A percentile compares a stretch with the other conserved stretches of the same genome.
These are phyloP conservation scores for Peniophora sp. DNA, from an alignment of 1,284 basidiomycete species.

Conservation along the genomic window DNA sequence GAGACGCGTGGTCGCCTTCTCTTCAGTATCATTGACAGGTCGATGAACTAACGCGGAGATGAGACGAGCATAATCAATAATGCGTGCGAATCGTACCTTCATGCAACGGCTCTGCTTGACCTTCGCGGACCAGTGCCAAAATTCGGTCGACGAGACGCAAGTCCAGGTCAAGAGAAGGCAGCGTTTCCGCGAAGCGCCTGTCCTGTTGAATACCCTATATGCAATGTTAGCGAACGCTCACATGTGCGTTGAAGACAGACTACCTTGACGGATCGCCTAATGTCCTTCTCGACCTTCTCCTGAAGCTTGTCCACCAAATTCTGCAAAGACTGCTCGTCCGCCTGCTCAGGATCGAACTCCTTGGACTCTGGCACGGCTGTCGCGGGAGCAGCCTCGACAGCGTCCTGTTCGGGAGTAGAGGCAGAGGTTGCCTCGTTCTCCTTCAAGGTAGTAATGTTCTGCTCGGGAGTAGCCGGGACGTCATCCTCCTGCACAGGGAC, in stretches of 20 bases:
- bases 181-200: conserved; percentile 61
- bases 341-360: conserved; percentile 30
- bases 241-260: conserved; percentile 2
- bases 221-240: neutral
- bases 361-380: conserved; percentile 12
- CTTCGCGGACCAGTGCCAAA: conserved; percentile 40
- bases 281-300: conserved; percentile 87
- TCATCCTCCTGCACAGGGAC: conserved; percentile 23
- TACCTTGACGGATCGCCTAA: conserved; percentile 59
- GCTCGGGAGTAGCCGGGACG: conserved; percentile 5
- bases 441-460: neutral
- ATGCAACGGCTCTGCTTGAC: conserved; percentile 20
- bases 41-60: conserved; percentile 24
- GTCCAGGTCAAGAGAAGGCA: conserved; percentile 64
- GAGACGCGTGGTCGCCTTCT: conserved; percentile 67
- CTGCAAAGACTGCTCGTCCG: conserved; percentile 54
- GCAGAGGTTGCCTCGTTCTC: conserved; percentile 3
- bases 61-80: neutral
- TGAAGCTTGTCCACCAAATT: conserved; percentile 74
- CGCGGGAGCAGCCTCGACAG: conserved; percentile 17
- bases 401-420: neutral
- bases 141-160: conserved; percentile 50
- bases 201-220: conserved; percentile 81
- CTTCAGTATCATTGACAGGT: conserved; percentile 45
- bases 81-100: neutral